Percentiles rank a stretch among this genome's conserved stretches.
Evolutionary conservation across 1,139 yeast genomes (phyloP).

Genomic region (Suhomyces taliae): DNA sequence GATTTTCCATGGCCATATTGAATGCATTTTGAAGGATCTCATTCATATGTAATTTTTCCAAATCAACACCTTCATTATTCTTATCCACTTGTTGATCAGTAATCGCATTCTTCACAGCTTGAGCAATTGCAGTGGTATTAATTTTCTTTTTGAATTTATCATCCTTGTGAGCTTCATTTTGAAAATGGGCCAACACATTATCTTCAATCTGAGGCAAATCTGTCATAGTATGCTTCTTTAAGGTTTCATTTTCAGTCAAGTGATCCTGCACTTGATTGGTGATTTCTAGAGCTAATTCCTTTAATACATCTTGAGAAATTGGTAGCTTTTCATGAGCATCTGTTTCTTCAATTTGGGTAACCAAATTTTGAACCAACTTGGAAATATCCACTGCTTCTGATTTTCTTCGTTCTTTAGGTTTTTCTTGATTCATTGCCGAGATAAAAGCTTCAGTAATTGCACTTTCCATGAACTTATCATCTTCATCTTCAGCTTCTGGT

Average conservation of each 20-base stretch:
- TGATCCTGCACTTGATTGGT: conserved; percentile 36
- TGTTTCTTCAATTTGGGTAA: conserved; percentile 18
- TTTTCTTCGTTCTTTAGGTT: conserved; percentile 1
- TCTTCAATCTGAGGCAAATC: conserved; percentile 41
- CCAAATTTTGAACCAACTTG: conserved; percentile 24
- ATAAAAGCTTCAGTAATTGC: conserved; percentile 38
- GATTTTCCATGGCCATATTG: conserved; percentile 69
- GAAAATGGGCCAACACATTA: conserved; percentile 39
- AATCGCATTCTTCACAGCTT: conserved; percentile 27
- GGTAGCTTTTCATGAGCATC: conserved; percentile 6
- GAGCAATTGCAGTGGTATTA: conserved; percentile 22
- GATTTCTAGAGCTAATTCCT: conserved; percentile 36
- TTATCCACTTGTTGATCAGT: conserved; percentile 5
- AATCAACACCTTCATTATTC: conserved; percentile 32
- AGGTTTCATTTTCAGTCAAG: conserved; percentile 13
- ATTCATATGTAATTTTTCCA: conserved; percentile 56
- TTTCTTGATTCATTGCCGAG: conserved; percentile 21
- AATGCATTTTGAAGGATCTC: conserved; percentile 73
- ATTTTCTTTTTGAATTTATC: conserved; percentile 10
- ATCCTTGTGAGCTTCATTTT: conserved; percentile 35
- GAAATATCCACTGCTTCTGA: conserved; percentile 17
- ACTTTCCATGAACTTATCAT: conserved; percentile 24
- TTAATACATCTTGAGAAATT: conserved; percentile 27
- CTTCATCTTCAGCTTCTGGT: conserved; percentile 3
- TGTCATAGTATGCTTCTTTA: conserved; percentile 13